Evolutionary conservation across 2,329 filamentous ascomycete genomes (phyloP).

Genomic region (Emergomyces orientalis): DNA sequence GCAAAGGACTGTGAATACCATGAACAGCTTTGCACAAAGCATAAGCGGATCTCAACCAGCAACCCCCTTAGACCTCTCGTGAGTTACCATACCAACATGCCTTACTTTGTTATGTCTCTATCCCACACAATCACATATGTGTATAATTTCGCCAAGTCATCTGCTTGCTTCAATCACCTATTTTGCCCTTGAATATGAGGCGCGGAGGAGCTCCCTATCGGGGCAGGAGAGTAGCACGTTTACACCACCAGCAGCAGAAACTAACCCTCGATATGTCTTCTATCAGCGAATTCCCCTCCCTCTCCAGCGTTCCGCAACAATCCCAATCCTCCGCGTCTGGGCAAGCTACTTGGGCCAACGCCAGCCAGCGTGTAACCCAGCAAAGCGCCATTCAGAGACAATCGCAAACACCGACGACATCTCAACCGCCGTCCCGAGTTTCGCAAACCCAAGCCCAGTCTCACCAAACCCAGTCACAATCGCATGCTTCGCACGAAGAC

Average conservation of each 20-base stretch:
- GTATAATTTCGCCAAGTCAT: background rate
- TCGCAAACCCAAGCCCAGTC: constrained; percentile 36
- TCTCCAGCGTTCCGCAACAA: constrained; percentile 48
- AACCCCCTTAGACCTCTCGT: constrained; percentile 49
- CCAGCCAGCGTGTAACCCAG: constrained; percentile 45
- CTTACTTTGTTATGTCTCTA: background rate
- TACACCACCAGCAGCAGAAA: background rate
- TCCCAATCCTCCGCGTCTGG: constrained; percentile 44
- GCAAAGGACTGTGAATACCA: constrained; percentile 42
- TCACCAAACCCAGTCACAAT: constrained; percentile 34
- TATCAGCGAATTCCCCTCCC: constrained; percentile 53
- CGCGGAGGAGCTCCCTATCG: constrained; percentile 4
- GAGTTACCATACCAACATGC: constrained; percentile 27
- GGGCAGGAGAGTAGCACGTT: constrained; percentile 11
- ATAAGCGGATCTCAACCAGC: constrained; percentile 46
- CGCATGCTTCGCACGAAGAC: constrained; percentile 41
- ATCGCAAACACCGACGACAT: constrained; percentile 34
- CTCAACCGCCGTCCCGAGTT: constrained; percentile 34
- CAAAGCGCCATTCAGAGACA: constrained; percentile 47
- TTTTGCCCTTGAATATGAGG: background rate
- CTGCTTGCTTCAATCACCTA: background rate
- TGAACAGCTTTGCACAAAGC: constrained; percentile 50
- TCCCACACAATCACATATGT: background rate
- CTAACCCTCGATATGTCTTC: constrained; percentile 16
- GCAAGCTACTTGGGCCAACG: constrained; percentile 50